phyloP scores from a whole-genome alignment of 2,329 filamentous ascomycete genomes.

The Xenoacremonium recifei region DNA sequence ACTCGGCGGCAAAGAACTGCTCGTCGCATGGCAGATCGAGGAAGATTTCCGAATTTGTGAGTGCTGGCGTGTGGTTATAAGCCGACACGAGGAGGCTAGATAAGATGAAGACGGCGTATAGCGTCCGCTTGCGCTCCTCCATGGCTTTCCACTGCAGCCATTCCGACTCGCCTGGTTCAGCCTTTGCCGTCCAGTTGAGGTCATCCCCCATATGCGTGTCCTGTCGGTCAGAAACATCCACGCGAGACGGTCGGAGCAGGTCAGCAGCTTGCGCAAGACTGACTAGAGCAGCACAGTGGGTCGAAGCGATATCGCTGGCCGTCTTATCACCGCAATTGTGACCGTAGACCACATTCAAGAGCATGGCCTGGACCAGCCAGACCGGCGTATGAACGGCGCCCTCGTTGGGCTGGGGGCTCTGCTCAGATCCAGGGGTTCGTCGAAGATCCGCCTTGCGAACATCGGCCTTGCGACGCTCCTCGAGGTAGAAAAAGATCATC shows the following conservation, averaged over 20 bases:
- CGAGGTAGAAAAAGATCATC: constrained; percentile 90
- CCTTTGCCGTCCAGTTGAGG: constrained; percentile 43
- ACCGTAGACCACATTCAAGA: constrained; percentile 92
- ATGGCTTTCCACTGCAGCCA: constrained; percentile 87
- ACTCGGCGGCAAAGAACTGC: constrained; percentile 83
- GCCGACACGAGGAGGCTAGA: constrained; percentile 89
- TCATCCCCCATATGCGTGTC: constrained; percentile 60
- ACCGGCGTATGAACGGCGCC: constrained; percentile 74
- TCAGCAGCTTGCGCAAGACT: constrained; percentile 90
- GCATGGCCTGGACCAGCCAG: constrained; percentile 96
- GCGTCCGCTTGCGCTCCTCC: constrained; percentile 89
- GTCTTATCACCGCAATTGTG: constrained; percentile 92
- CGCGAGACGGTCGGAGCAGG: constrained; percentile 50
- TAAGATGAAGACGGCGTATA: constrained; percentile 87
- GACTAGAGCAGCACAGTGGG: constrained; percentile 86
- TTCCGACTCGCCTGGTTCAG: constrained; percentile 48
- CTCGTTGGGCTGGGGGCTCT: constrained; percentile 51
- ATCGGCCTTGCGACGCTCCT: constrained; percentile 85
- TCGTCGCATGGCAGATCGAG: constrained; percentile 92
- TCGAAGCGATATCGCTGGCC: constrained; percentile 87
- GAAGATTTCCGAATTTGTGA: constrained; percentile 91
- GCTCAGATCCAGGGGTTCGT: constrained; percentile 47
- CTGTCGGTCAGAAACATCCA: constrained; percentile 45
- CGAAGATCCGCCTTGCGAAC: constrained; percentile 64
- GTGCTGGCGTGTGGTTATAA: constrained; percentile 86